Conservation (phyloP, 768 basidiomycete genomes). For the Heimioporus sp. region DNA sequence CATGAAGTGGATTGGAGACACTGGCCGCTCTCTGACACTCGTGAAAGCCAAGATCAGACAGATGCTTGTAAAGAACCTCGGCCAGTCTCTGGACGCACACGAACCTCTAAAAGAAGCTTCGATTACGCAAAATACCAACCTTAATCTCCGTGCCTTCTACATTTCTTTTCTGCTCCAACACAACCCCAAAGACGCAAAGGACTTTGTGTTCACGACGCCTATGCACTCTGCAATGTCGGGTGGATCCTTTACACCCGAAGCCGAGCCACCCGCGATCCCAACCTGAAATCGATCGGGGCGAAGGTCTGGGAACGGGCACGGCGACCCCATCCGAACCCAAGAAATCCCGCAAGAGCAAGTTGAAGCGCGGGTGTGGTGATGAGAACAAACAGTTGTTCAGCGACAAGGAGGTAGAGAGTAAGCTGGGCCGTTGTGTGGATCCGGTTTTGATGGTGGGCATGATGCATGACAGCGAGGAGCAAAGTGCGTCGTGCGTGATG, state of each 20-base stretch:
- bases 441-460: background rate
- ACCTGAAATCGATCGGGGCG: slow-evolving; percentile 42
- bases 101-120: slow-evolving; percentile 88
- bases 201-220: slow-evolving; percentile 93
- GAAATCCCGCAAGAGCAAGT: slow-evolving; percentile 77
- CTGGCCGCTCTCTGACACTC: slow-evolving; percentile 8
- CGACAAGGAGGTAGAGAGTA: slow-evolving; percentile 57
- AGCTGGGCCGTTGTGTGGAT: slow-evolving; percentile 34
- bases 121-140: slow-evolving; percentile 68
- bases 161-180: slow-evolving; percentile 89
- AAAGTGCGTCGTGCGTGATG: slow-evolving; percentile 75
- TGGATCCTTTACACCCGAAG: slow-evolving; percentile 85
- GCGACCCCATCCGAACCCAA: slow-evolving; percentile 47
- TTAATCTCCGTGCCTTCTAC: slow-evolving; percentile 91
- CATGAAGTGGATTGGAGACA: background rate
- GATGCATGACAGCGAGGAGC: slow-evolving; percentile 35
- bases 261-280: slow-evolving; percentile 75
- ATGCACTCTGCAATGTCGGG: slow-evolving; percentile 86
- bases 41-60: slow-evolving; percentile 84
- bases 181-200: slow-evolving; percentile 70
- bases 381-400: slow-evolving; percentile 64
- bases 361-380: slow-evolving; percentile 61
- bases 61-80: slow-evolving; percentile 69
- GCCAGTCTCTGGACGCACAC: slow-evolving; percentile 79
- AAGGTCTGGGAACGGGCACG: slow-evolving; percentile 27